Percentiles rank a stretch among this genome's conserved stretches.
Conservation (phyloP, 75 land plant species). For the Chamaecyparis obtusa region DNA sequence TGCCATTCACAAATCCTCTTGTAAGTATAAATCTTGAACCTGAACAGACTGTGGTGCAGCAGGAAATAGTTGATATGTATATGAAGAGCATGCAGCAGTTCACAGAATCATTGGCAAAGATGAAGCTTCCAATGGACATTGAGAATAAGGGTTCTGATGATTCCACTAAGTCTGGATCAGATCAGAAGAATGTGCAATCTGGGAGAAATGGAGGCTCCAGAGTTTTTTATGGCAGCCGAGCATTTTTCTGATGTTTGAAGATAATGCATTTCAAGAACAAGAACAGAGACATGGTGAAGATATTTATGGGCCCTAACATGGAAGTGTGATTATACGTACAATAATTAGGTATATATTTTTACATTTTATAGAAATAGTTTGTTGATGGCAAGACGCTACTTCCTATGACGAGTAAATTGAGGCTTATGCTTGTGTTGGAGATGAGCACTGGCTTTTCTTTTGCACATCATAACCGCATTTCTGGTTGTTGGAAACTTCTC, state of each 20-base stretch:
- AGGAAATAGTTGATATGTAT: slow-evolving; percentile 78
- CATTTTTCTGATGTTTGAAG: slow-evolving; percentile 57
- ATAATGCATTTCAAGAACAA: slow-evolving; percentile 3
- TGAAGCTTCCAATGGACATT: slow-evolving; percentile 80
- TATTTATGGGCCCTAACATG: neutral
- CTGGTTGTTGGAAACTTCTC: neutral
- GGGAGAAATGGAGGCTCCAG: slow-evolving; percentile 35
- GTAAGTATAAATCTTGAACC: slow-evolving; percentile 40
- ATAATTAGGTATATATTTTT: neutral
- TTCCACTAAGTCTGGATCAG: slow-evolving; percentile 19
- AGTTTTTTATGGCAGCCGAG: slow-evolving; percentile 77
- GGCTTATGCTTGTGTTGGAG: neutral
- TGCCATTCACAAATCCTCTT: slow-evolving; percentile 21
- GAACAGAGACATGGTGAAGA: neutral
- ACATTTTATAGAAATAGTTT: neutral
- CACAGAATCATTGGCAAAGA: slow-evolving; percentile 71
- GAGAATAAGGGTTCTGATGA: slow-evolving; percentile 24
- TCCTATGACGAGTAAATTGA: neutral
- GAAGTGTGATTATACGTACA: neutral
- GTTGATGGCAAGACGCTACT: neutral
- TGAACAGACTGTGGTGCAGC: slow-evolving; percentile 56
- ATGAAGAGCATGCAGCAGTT: slow-evolving; percentile 92
- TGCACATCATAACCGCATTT: slow-evolving; percentile 2
- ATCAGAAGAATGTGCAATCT: slow-evolving; percentile 32
- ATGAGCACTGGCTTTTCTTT: neutral